These are phyloP conservation scores for Leccinum imitatum DNA, from an alignment of 768 basidiomycete genomes.

Conservation along the genomic window DNA sequence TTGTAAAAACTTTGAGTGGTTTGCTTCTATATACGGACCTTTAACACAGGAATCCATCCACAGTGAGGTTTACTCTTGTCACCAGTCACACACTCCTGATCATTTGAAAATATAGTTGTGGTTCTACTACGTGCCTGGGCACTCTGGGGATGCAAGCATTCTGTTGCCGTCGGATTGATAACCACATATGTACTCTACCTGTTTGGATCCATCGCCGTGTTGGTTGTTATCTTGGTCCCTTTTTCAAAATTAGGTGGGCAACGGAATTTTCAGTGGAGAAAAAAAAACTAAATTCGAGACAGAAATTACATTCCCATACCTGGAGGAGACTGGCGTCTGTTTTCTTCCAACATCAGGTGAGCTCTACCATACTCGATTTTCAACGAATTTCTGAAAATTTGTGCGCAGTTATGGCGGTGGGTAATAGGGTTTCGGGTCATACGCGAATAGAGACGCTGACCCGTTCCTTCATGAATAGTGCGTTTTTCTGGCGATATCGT, in stretches of 20 bases:
- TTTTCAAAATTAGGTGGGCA: not conserved
- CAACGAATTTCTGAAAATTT: not conserved
- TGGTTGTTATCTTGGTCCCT: not conserved
- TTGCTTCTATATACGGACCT: too few relatives aligned
- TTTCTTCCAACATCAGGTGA: not conserved
- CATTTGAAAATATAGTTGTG: too few relatives aligned
- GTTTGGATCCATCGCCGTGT: not conserved
- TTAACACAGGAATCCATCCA: too few relatives aligned
- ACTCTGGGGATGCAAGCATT: too few relatives aligned
- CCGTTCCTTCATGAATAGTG: too few relatives aligned
- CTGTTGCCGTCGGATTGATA: slow-evolving; percentile 1
- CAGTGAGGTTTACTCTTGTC: too few relatives aligned
- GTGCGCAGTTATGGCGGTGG: not conserved
- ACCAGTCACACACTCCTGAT: too few relatives aligned
- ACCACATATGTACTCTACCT: slow-evolving; percentile 13
- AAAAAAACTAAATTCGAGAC: not conserved
- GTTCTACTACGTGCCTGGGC: too few relatives aligned
- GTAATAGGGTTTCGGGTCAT: too few relatives aligned
- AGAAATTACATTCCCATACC: slow-evolving; percentile 1
- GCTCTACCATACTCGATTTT: not conserved
- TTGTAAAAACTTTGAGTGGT: too few relatives aligned
- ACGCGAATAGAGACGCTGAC: not conserved
- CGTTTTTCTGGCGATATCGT: too few relatives aligned
- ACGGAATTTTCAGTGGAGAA: not conserved
- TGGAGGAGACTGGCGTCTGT: not conserved